Percentiles rank a stretch among this genome's conserved stretches.
These are phyloP conservation scores for Lachnellula willkommii DNA, from an alignment of 2,329 filamentous ascomycete species.

Conservation along the genomic window DNA sequence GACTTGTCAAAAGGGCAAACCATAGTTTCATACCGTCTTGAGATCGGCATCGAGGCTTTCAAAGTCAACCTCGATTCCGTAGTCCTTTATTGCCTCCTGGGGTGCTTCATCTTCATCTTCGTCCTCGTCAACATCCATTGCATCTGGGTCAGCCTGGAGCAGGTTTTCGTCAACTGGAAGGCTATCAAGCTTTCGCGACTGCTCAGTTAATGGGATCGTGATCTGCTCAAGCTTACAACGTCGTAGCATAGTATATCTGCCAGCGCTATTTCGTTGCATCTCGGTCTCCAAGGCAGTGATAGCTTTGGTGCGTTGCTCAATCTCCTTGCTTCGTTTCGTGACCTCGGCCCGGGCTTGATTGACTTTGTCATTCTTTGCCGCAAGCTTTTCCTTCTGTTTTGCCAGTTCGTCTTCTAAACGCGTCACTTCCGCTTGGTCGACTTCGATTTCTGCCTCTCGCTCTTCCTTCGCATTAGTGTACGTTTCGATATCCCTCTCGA, in stretches of 20 bases:
- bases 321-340: slow-evolving; percentile 76
- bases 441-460: slow-evolving; percentile 68
- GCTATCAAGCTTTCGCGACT: slow-evolving; percentile 67
- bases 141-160: slow-evolving; percentile 71
- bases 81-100: slow-evolving; percentile 70
- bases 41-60: slow-evolving; percentile 75
- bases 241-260: slow-evolving; percentile 77
- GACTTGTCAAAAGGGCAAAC: slow-evolving; percentile 12
- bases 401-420: slow-evolving; percentile 68
- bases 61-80: slow-evolving; percentile 89
- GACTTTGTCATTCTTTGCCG: slow-evolving; percentile 67
- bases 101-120: slow-evolving; percentile 68
- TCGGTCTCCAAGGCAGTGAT: slow-evolving; percentile 77
- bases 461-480: slow-evolving; percentile 68
- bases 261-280: slow-evolving; percentile 77
- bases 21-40: slow-evolving; percentile 55
- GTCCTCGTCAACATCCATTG: slow-evolving; percentile 90
- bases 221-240: slow-evolving; percentile 93
- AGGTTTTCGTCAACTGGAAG: slow-evolving; percentile 84
- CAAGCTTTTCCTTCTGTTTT: slow-evolving; percentile 60
- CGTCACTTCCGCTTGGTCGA: slow-evolving; percentile 71
- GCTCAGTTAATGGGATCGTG: slow-evolving; percentile 69
- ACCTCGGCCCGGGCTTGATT: slow-evolving; percentile 74
- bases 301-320: slow-evolving; percentile 68
- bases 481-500: slow-evolving; percentile 62